Conservation (phyloP, 768 basidiomycete species). For the Mycena alexandri region DNA sequence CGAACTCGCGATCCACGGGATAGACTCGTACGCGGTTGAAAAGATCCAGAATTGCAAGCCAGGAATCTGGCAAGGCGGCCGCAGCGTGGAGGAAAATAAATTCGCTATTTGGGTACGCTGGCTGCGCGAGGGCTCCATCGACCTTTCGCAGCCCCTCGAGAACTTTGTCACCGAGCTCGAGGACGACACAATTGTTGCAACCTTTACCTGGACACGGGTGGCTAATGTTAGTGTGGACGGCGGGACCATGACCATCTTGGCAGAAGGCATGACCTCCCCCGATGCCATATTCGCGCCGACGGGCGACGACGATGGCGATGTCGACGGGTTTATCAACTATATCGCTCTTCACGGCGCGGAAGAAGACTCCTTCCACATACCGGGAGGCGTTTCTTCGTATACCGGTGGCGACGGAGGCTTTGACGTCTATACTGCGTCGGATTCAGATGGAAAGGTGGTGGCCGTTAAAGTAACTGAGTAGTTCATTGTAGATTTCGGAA, state of each 20-base stretch:
- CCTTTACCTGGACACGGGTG: neutral
- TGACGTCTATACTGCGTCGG: conserved; percentile 2
- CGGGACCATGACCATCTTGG: conserved; percentile 12
- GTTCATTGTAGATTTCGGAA: neutral
- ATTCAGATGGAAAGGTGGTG: conserved; percentile 22
- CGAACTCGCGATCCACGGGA: conserved; percentile 22
- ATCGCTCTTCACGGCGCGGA: conserved; percentile 18
- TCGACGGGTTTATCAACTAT: conserved; percentile 9
- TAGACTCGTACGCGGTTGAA: conserved; percentile 9
- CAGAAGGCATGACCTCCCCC: conserved; percentile 8
- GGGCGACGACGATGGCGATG: conserved; percentile 15
- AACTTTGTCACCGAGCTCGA: conserved; percentile 3
- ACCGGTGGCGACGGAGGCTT: conserved; percentile 26
- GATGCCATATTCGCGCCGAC: conserved; percentile 15
- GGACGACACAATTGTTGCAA: neutral
- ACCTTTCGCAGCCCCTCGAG: conserved; percentile 17
- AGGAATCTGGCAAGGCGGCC: conserved; percentile 28
- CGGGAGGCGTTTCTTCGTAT: conserved; percentile 25
- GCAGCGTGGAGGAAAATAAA: neutral
- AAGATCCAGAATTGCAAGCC: conserved; percentile 18
- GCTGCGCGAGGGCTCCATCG: conserved; percentile 23
- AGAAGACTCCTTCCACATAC: conserved; percentile 22
- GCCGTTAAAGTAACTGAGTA: conserved; percentile 10
- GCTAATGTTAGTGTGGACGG: conserved; percentile 10
- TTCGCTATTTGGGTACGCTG: conserved; percentile 26